These are phyloP conservation scores for Acanthamoeba divionensis DNA, from an alignment of 208 protist species.

Conservation along the genomic window DNA sequence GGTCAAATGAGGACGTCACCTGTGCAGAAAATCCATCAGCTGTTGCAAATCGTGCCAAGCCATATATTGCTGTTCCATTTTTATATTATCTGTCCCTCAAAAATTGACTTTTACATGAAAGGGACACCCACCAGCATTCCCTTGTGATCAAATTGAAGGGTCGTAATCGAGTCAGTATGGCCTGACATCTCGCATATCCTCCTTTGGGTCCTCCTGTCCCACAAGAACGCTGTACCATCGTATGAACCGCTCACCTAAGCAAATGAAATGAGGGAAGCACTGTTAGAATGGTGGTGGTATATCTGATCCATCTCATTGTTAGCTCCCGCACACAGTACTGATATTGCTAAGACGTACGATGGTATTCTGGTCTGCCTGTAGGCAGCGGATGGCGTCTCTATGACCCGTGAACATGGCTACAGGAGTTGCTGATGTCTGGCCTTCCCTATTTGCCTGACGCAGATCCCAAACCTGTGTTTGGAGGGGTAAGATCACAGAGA, in stretches of 20 bases:
- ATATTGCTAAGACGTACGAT: background rate
- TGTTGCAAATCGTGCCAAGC: too few species aligned
- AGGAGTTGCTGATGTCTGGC: too few species aligned
- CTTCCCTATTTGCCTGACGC: background rate
- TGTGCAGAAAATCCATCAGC: too few species aligned
- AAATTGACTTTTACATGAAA: too few species aligned
- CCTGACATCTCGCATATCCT: background rate
- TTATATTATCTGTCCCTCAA: too few species aligned
- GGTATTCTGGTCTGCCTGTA: background rate
- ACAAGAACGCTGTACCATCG: slow-evolving; percentile 21
- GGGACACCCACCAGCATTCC: slow-evolving; percentile 44
- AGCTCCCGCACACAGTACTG: too few species aligned
- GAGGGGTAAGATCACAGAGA: background rate
- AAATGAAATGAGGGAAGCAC: background rate
- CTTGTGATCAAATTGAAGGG: slow-evolving; percentile 29
- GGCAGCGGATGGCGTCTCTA: slow-evolving; percentile 45
- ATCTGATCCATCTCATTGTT: too few species aligned
- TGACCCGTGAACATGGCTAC: slow-evolving; percentile 12
- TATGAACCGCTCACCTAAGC: slow-evolving; percentile 39
- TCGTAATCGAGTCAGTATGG: slow-evolving; percentile 49
- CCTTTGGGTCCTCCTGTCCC: background rate
- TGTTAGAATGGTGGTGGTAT: background rate
- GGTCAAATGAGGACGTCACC: slow-evolving; percentile 53
- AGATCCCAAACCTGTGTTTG: background rate
- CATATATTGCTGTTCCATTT: too few species aligned